Evolutionary conservation across 345 rosid species (phyloP).

Genomic region (Eutrema japonicum): DNA sequence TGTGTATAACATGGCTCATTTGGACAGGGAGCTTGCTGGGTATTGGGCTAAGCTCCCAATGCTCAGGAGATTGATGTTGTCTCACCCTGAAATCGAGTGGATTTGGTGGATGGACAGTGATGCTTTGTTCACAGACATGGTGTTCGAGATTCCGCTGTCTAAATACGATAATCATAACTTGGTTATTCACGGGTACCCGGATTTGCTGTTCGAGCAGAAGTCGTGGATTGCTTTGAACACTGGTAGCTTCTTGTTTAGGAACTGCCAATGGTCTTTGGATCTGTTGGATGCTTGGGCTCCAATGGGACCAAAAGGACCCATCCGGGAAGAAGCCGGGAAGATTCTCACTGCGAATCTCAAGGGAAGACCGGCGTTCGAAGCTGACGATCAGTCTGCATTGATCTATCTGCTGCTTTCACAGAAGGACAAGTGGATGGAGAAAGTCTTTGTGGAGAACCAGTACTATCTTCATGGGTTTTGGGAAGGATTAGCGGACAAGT

Average conservation of each 20-base stretch:
- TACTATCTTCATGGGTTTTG: slow-evolving; percentile 93
- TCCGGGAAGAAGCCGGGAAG: slow-evolving; percentile 92
- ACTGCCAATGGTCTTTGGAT: slow-evolving; percentile 94
- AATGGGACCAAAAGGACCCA: slow-evolving; percentile 85
- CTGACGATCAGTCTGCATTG: slow-evolving; percentile 94
- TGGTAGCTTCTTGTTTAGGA: slow-evolving; percentile 87
- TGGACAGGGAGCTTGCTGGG: slow-evolving; percentile 89
- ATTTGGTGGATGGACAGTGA: slow-evolving; percentile 99
- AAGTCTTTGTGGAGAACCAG: slow-evolving; percentile 86
- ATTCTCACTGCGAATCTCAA: slow-evolving; percentile 80
- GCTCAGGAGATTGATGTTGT: slow-evolving; percentile 85
- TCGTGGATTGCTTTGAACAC: slow-evolving; percentile 96
- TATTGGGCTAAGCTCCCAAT: slow-evolving; percentile 95
- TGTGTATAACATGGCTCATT: slow-evolving; percentile 96
- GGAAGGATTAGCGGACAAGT: slow-evolving; percentile 88
- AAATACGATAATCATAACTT: slow-evolving; percentile 70
- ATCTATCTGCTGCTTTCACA: slow-evolving; percentile 81
- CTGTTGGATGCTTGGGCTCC: slow-evolving; percentile 96
- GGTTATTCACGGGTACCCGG: slow-evolving; percentile 94
- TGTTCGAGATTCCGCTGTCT: slow-evolving; percentile 69
- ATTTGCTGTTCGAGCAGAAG: slow-evolving; percentile 81
- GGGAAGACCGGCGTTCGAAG: slow-evolving; percentile 91
- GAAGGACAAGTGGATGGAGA: slow-evolving; percentile 85
- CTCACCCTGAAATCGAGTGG: slow-evolving; percentile 94
- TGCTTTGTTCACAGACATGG: slow-evolving; percentile 95